Percentiles rank a stretch among this genome's conserved stretches.
Conservation (phyloP, 1,284 basidiomycete genomes). For the Trichosporon faecale region DNA sequence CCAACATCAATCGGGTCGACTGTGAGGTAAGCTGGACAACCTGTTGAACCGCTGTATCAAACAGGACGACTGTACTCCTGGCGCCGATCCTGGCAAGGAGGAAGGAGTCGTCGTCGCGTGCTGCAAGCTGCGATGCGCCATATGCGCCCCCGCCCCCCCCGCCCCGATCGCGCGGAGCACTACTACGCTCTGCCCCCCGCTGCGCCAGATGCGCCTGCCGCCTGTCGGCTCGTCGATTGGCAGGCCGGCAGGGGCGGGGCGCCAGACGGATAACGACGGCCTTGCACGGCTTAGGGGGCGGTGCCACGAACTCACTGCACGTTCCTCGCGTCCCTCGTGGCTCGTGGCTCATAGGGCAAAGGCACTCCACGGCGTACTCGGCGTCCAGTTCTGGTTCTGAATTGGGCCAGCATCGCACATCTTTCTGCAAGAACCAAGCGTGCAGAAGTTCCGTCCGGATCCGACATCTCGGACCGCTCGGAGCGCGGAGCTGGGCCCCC, state of each 20-base stretch:
- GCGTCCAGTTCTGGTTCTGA: background rate
- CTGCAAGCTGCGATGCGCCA: background rate
- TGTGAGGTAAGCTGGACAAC: background rate
- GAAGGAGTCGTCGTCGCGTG: background rate
- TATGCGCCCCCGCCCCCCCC: background rate
- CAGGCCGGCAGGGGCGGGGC: too few species aligned
- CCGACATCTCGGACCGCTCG: background rate
- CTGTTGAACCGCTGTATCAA: background rate
- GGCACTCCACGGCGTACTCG: background rate
- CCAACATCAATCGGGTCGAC: background rate
- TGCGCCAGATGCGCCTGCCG: background rate
- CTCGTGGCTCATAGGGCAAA: too few species aligned
- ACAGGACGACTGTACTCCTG: background rate
- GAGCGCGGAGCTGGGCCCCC: background rate
- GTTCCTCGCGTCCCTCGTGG: background rate
- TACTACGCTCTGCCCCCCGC: background rate
- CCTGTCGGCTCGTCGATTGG: background rate
- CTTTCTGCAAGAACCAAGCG: background rate
- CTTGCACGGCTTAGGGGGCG: background rate
- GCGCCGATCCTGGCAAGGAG: too few species aligned
- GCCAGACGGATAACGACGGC: too few species aligned
- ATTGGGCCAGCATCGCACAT: background rate
- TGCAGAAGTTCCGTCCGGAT: background rate
- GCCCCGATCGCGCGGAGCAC: background rate
- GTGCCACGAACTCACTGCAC: background rate